Evolutionary conservation across 2,329 filamentous ascomycete genomes (phyloP), one percentile per base, ranked within the genome.

Genomic region (Albophoma yamanashiensis): DNA sequence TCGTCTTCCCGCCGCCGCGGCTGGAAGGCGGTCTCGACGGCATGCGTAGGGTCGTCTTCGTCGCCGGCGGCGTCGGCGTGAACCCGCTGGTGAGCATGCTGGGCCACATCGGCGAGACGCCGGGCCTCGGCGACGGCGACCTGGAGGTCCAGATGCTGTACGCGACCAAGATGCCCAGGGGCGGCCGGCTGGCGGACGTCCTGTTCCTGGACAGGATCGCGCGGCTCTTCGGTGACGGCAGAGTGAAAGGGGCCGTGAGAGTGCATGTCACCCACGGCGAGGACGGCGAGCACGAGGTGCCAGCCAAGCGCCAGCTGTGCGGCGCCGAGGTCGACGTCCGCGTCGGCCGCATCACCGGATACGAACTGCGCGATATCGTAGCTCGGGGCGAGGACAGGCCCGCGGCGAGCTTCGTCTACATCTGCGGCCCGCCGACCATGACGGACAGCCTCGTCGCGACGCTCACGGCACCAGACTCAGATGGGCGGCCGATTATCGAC

Each of bases 1-100:
- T 96, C 67, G 81, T 88, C 4, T 96, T 87, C 78, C 92, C 92
- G 0, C 89, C 89, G 0, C 15, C 4, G 25, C 14, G n/a, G 20
- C 22, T 39, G 34, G 27, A 14, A 34, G 2, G 4, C 20, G 7
- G 31, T 78, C 25, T 81, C 40, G 73, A 79, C 56, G 62, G 71
- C 5, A 76, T 88, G 50, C 77, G 79, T 52, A 84, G 82, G 59
- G 79, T 88, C 6, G 82, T 96, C 4, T 86, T 96, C 63, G 79
- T 95, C 17, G 91, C 90, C 0, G 91, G 90, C 1, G 91, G 91
- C 1, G 86, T 95, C 27, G 91, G 91, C 0, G 87, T 95, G 60
- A 95, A 95, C 67, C 90, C 90, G 0, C 75, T 93, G 6, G 82
- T 91, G 60, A 90, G 89, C 59, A 93, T 93, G 71, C 75, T 91